phyloP scores from a whole-genome alignment of 2,329 filamentous ascomycete genomes.

The Magnaporthiopsis rhizophila region DNA sequence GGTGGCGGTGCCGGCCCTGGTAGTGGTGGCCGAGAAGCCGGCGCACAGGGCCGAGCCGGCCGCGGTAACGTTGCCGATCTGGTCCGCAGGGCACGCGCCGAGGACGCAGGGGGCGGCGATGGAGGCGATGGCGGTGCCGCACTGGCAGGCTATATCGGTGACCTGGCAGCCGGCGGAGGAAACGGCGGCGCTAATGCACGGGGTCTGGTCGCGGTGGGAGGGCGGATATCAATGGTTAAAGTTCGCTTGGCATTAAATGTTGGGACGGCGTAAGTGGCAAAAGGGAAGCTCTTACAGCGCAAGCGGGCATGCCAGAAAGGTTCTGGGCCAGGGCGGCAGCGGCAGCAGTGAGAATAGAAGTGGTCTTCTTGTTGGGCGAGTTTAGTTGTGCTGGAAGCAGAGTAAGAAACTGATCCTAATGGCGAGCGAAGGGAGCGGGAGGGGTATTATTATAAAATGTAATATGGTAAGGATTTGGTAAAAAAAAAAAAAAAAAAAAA shows the following conservation, averaged over 20 bases:
- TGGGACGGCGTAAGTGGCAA: background rate
- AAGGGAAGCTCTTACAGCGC: slow-evolving; percentile 24
- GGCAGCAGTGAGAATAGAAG: slow-evolving; percentile 14
- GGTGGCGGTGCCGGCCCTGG: background rate
- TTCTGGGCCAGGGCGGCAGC: slow-evolving; percentile 24
- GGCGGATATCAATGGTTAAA: background rate
- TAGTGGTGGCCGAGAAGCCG: background rate
- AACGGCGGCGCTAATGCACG: slow-evolving; percentile 40
- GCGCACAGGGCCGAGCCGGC: slow-evolving; percentile 24
- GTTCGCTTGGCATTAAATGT: too few relatives aligned
- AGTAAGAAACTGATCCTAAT: background rate
- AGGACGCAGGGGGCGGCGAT: slow-evolving; percentile 24
- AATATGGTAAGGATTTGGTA: background rate
- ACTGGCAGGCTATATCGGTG: slow-evolving; percentile 42
- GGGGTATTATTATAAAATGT: background rate
- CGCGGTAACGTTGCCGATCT: slow-evolving; percentile 21
- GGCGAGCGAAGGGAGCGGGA: background rate
- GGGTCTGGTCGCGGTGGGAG: slow-evolving; percentile 22
- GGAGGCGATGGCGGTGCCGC: slow-evolving; percentile 27
- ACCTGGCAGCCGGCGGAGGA: slow-evolving; percentile 34
- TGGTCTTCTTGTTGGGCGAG: slow-evolving; percentile 14
- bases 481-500: too few relatives aligned
- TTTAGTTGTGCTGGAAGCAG: background rate
- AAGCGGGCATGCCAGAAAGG: slow-evolving; percentile 26
- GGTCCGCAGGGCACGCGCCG: slow-evolving; percentile 18